phyloP scores from a whole-genome alignment of 2,329 filamentous ascomycete species.

The Exophiala dermatitidis region DNA sequence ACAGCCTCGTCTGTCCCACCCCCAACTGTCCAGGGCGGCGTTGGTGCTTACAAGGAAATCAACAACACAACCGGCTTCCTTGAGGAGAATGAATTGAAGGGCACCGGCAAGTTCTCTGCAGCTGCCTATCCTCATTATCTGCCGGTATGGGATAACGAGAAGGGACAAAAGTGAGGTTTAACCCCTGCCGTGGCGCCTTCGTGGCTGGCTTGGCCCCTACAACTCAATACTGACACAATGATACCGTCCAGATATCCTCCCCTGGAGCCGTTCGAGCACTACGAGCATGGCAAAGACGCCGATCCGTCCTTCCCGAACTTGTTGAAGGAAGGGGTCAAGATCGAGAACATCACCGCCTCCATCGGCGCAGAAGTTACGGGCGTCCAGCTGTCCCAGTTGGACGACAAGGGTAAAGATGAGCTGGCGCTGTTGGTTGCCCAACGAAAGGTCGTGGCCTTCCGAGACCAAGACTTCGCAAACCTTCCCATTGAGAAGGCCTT shows the following conservation, averaged over 20 bases:
- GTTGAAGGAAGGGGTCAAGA: conserved; percentile 38
- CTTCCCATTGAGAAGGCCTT: conserved; percentile 26
- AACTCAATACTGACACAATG: not conserved
- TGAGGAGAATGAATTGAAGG: conserved; percentile 48
- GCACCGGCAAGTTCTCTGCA: conserved; percentile 47
- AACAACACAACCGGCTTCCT: conserved; percentile 25
- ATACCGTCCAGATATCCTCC: conserved; percentile 48
- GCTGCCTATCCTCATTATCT: conserved; percentile 66
- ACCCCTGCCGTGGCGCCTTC: not conserved
- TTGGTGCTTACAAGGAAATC: conserved; percentile 26
- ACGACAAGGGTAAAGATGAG: conserved; percentile 30
- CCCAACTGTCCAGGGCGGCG: conserved; percentile 1
- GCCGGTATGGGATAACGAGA: conserved; percentile 60
- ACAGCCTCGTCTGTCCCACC: conserved; percentile 2
- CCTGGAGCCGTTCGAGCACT: conserved; percentile 62
- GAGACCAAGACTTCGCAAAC: conserved; percentile 35
- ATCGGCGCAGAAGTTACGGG: conserved; percentile 34
- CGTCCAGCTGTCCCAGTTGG: conserved; percentile 30
- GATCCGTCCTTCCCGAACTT: conserved; percentile 63
- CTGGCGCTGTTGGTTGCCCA: conserved; percentile 33
- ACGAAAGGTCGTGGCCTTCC: conserved; percentile 32
- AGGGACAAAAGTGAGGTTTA: conserved; percentile 27
- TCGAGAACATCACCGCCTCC: conserved; percentile 30
- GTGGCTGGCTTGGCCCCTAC: not conserved
- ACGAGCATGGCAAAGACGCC: conserved; percentile 69